These are phyloP conservation scores for Cladosporium sp. DNA, from an alignment of 2,329 filamentous ascomycete genomes.

Conservation along the genomic window DNA sequence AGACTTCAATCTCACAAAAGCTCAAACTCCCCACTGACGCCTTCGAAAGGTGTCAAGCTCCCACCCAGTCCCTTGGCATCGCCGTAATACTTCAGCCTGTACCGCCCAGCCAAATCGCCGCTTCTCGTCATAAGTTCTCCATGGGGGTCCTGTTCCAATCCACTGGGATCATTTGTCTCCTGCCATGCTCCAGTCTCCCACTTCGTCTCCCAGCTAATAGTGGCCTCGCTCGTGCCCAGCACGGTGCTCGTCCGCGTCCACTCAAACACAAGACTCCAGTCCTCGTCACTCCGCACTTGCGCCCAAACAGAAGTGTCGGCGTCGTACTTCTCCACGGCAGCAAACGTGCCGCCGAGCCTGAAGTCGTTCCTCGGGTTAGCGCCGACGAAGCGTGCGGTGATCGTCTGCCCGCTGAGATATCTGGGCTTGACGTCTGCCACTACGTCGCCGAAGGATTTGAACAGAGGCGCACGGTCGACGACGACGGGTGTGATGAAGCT, in stretches of 20 bases:
- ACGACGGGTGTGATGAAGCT: constrained; percentile 81
- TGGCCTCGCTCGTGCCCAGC: constrained; percentile 75
- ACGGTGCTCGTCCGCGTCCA: constrained; percentile 74
- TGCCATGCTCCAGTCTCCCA: constrained; percentile 49
- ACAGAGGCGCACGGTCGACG: constrained; percentile 66
- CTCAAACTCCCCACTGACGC: constrained; percentile 60
- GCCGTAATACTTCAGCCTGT: constrained; percentile 80
- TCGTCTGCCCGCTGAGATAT: constrained; percentile 58
- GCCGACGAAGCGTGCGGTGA: constrained; percentile 73
- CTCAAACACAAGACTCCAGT: constrained; percentile 80
- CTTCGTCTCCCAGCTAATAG: constrained; percentile 74
- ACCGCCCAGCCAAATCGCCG: constrained; percentile 58
- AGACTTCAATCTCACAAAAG: constrained; percentile 26
- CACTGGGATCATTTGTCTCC: not conserved
- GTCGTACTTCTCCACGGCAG: constrained; percentile 68
- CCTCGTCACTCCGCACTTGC: constrained; percentile 68
- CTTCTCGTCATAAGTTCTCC: constrained; percentile 35
- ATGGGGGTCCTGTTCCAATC: constrained; percentile 41
- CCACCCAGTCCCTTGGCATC: constrained; percentile 72
- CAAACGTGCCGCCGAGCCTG: constrained; percentile 74
- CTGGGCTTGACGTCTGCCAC: constrained; percentile 55
- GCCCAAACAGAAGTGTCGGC: constrained; percentile 58
- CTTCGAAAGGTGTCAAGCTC: constrained; percentile 68
- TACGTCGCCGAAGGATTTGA: constrained; percentile 71
- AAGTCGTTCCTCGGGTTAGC: constrained; percentile 91